A percentile compares a stretch with the other conserved stretches of the same genome.
phyloP scores from a whole-genome alignment of 2,329 filamentous ascomycete species.

The Pezicula neosporulosa region DNA sequence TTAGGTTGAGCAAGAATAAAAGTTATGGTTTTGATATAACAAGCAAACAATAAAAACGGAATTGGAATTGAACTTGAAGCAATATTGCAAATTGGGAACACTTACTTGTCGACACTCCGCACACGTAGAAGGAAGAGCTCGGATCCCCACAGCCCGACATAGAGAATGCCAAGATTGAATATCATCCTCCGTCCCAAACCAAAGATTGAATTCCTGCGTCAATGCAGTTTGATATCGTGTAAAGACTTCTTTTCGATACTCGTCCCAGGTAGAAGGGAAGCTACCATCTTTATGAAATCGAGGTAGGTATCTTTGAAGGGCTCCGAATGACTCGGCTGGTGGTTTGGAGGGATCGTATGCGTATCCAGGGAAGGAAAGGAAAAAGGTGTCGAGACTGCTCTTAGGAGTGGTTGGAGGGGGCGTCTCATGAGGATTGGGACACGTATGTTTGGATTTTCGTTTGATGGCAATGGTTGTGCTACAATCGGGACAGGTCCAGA shows the following conservation, averaged over 20 bases:
- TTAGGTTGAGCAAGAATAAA: too few species aligned
- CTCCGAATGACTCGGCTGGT: constrained; percentile 3
- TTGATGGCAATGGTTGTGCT: too few species aligned
- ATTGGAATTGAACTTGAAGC: not conserved
- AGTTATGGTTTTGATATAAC: too few species aligned
- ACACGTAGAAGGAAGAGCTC: constrained; percentile 4
- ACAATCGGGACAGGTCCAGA: too few species aligned
- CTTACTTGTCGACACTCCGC: constrained; percentile 4
- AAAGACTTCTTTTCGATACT: constrained; percentile 1
- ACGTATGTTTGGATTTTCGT: too few species aligned
- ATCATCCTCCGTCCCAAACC: constrained; percentile 8
- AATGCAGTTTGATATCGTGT: constrained; percentile 3
- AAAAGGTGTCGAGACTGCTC: constrained; percentile 3
- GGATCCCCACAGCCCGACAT: constrained; percentile 4
- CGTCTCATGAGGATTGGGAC: too few species aligned
- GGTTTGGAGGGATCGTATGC: constrained; percentile 2
- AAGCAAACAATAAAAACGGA: too few species aligned
- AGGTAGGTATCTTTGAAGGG: not conserved
- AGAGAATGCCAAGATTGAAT: constrained; percentile 7
- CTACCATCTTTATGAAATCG: constrained; percentile 3
- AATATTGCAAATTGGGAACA: too few species aligned
- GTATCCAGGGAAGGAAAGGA: constrained; percentile 3
- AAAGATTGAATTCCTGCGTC: constrained; percentile 4
- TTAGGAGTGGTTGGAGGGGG: not conserved
- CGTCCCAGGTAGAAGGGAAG: constrained; percentile 1